Base-by-base conservation (phyloP, 331 rosid genomes). In the Cydonia oblonga region DNA sequence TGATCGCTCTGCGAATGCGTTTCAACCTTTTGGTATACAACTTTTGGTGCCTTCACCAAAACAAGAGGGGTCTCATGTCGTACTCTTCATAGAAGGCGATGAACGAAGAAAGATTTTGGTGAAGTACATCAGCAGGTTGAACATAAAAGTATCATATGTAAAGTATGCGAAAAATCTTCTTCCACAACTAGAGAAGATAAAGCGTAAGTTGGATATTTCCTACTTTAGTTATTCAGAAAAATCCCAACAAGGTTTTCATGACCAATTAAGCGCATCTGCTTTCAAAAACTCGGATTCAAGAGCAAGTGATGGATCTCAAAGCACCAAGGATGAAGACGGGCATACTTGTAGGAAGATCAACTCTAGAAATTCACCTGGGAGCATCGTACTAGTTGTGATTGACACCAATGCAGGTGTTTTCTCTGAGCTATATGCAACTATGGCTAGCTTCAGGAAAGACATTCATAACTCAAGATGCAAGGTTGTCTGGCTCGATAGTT, bases 401-500 rank as follows among this genome's bases (percentile, higher is more conserved):
- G 79, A 79, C 60, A n/a, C 62, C 5, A 74, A 51, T 3, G 72
- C 25, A 54, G 56, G 66, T 60, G 23, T 11, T 52, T 69, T 42
- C 63, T 20, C 76, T 4, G 75, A 74, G 51, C 33, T 79, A 5
- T 30, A 15, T 40, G 23, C 58, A 23, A 22, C 51, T 40, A 59
- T 79, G 68, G 71, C 32, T 25, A 63, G 68, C 67, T 79, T 79
- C 40, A 79, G 75, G 62, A 79, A 35, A 51, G 75, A 42, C 16
- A 51, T 79, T 61, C 75, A 59, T 7, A 73, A 25, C 16, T 52
- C 79, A 1, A 20, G 51, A n/a, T 72, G 78, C n/a, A 79, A 68
- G 44, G 74, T 79, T 68, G 72, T 79, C 20, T 79, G 82, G 78
- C 68, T 73, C 49, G 53, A 35, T 15, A 70, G 28, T 15, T 69